Evolutionary conservation across 352 stramenopile genomes (phyloP).

Genomic region (Hyphochytrium catenoides): DNA sequence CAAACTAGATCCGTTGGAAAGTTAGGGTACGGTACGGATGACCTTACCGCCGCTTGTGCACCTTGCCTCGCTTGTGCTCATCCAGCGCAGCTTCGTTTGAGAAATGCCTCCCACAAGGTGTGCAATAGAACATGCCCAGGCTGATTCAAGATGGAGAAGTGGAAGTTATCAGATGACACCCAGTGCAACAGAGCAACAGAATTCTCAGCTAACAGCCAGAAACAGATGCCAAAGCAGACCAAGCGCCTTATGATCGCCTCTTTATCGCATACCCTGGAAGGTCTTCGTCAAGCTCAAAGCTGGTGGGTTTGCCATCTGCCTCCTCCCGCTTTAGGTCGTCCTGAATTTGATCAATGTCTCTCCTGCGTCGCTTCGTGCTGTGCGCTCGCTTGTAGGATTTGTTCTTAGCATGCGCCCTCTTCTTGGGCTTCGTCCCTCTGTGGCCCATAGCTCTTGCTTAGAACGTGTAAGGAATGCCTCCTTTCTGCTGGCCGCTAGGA

Average conservation of each 20-base stretch:
- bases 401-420: no score
- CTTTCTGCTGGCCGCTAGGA: no score
- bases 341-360: conserved; percentile 63
- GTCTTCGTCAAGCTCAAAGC: conserved; percentile 53
- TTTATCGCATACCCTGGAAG: conserved; percentile 27
- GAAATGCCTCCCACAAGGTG: conserved; percentile 52
- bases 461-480: no score
- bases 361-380: conserved; percentile 40
- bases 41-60: conserved; percentile 46
- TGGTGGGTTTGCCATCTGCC: conserved; percentile 22
- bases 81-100: conserved; percentile 47
- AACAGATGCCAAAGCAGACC: background rate
- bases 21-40: background rate
- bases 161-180: background rate
- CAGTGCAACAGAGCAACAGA: background rate
- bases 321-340: conserved; percentile 44
- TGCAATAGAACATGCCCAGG: conserved; percentile 63
- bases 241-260: background rate
- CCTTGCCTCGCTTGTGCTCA: conserved; percentile 47
- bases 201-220: background rate
- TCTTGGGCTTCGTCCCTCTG: no score
- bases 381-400: conserved; percentile 60
- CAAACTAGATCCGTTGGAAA: background rate
- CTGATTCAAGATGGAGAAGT: conserved; percentile 10
- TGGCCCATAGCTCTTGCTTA: no score